Evolutionary conservation across 306 rosid species (phyloP).

Genomic region (Trifolium repens): DNA sequence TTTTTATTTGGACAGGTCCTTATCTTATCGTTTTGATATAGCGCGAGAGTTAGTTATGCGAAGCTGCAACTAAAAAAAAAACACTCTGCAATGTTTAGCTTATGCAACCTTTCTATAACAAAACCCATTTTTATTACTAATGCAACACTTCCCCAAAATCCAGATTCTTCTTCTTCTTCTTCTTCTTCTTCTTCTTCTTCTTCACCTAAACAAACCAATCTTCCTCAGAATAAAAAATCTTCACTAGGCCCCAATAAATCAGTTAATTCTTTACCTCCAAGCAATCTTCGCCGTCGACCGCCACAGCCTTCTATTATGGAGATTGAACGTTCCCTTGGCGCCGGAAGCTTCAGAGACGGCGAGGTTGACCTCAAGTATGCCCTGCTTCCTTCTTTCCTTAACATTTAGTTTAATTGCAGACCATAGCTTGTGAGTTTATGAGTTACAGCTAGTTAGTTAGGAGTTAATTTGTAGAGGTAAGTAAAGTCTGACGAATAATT

Average conservation of each 20-base stretch:
- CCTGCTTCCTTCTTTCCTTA: neutral
- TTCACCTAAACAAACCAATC: conserved; percentile 37
- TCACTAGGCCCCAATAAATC: conserved; percentile 21
- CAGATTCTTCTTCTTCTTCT: conserved; percentile 30
- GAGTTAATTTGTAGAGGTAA: too few relatives aligned
- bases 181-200: conserved; percentile 14
- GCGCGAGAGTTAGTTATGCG: too few relatives aligned
- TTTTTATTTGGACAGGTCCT: too few relatives aligned
- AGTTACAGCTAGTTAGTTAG: too few relatives aligned
- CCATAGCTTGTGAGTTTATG: neutral
- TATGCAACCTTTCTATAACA: conserved; percentile 44
- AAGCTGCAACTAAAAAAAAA: too few relatives aligned
- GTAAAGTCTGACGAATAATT: too few relatives aligned
- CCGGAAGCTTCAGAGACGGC: conserved; percentile 82
- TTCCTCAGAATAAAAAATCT: conserved; percentile 35
- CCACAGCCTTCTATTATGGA: conserved; percentile 61
- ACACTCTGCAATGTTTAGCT: conserved; percentile 51
- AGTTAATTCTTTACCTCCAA: conserved; percentile 24
- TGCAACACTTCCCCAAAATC: conserved; percentile 46
- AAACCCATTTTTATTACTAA: conserved; percentile 41
- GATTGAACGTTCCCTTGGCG: conserved; percentile 78
- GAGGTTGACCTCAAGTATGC: conserved; percentile 54
- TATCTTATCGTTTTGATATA: too few relatives aligned
- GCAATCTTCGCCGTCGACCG: conserved; percentile 34
- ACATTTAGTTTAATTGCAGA: neutral